Base-by-base conservation (phyloP, 75 land plant species). In the Pinus albicaulis region DNA sequence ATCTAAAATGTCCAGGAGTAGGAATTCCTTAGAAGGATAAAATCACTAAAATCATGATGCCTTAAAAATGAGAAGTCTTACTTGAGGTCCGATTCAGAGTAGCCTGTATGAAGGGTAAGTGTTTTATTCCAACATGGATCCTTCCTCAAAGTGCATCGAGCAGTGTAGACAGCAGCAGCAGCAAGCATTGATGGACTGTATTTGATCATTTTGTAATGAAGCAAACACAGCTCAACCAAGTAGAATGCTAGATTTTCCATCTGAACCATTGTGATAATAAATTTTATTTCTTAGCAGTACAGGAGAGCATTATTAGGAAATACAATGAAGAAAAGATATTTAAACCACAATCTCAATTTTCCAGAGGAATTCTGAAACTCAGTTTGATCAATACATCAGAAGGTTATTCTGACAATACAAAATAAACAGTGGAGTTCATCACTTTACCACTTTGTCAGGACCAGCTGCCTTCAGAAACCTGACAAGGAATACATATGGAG, bases 111-210 rank as follows among this genome's bases (percentile, higher is more conserved):
- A 16, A 76, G 72, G 78, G 84, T 80, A 2, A 96, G 93, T 7
- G 91, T 88, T 7, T 84, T 87, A 36, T 59, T 90, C 99, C 98
- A 96, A 76, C 31, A 72, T 5, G 98, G 86, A 25, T 58, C 79
- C 85, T 79, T 84, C 38, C 79, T 85, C 7, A 96, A 82, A 2
- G 92, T 91, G 76, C 75, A 78, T 17, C 86, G 84, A 14, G 99
- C 99, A 12, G 92, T 91, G 69, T 88, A 93, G 17, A n/a, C n/a
- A n/a, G 97, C 94, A 24, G 97, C 83, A 58, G 99, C 99, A 44
- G 99, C 92, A 24, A 96, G 63, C 76, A 86, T 76, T 12, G 96
- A 93, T 6, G 94, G 94, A 77, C 86, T 75, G 57, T 77, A 91
- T 26, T 76, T 84, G n/a, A 89, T 48, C 79, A 85, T 85, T 26